Evolutionary conservation across 805 yeast genomes (phyloP).

Genomic region (Hanseniaspora lindneri): DNA sequence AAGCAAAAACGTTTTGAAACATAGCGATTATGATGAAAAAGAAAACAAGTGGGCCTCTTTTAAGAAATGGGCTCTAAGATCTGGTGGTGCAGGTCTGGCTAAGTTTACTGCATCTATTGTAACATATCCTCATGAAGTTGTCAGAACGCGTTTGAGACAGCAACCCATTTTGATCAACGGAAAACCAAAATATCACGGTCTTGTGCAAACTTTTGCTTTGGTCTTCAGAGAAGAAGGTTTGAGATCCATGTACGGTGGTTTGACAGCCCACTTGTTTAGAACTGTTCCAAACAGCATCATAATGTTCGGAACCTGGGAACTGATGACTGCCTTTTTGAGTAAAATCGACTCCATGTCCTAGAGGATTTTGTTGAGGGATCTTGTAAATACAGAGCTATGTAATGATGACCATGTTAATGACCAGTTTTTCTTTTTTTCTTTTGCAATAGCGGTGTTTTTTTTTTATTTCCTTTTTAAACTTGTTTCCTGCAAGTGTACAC

Average conservation of each 20-base stretch:
- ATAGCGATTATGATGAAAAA: slow-evolving; percentile 28
- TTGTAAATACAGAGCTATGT: not conserved
- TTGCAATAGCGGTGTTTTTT: too few species aligned
- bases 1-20: not conserved
- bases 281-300: slow-evolving; percentile 96
- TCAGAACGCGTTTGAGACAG: slow-evolving; percentile 88
- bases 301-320: slow-evolving; percentile 99
- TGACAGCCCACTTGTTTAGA: slow-evolving; percentile 90
- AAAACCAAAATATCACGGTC: slow-evolving; percentile 75
- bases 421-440: not conserved
- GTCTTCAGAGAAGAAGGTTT: slow-evolving; percentile 89
- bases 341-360: slow-evolving; percentile 15
- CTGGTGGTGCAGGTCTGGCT: slow-evolving; percentile 96
- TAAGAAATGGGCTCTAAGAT: slow-evolving; percentile 85
- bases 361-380: not conserved
- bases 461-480: too few species aligned
- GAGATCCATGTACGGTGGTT: slow-evolving; percentile 88
- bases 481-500: too few species aligned
- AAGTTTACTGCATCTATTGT: slow-evolving; percentile 83
- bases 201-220: slow-evolving; percentile 72
- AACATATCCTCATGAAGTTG: slow-evolving; percentile 95
- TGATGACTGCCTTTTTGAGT: slow-evolving; percentile 51
- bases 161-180: slow-evolving; percentile 72
- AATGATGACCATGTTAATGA: not conserved
- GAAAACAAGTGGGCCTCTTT: slow-evolving; percentile 42